A percentile compares a stretch with the other conserved stretches of the same genome.
phyloP scores from a whole-genome alignment of 805 yeast genomes.

The Candida silvatica region DNA sequence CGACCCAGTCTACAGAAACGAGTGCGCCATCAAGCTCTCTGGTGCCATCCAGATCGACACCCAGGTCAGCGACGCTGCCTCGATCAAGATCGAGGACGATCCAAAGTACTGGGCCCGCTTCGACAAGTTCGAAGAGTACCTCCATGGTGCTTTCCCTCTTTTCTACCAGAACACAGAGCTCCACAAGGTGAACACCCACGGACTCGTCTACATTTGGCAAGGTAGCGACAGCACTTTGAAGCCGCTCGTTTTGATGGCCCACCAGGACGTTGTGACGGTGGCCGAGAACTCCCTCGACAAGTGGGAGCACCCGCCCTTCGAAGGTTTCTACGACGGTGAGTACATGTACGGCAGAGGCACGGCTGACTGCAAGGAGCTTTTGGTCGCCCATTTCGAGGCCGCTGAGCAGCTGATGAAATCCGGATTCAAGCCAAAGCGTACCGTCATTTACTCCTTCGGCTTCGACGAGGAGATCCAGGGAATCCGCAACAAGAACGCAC shows the following conservation, averaged over 20 bases:
- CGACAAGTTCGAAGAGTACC: constrained; percentile 28
- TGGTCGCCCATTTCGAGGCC: constrained; percentile 31
- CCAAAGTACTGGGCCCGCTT: constrained; percentile 34
- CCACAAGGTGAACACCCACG: constrained; percentile 33
- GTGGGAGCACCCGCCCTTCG: constrained; percentile 32
- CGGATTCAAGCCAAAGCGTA: constrained; percentile 33
- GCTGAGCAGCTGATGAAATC: constrained; percentile 20
- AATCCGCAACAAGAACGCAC: constrained; percentile 20
- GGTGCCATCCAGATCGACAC: neutral
- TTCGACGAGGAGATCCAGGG: constrained; percentile 44
- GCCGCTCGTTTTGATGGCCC: constrained; percentile 40
- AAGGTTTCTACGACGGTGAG: constrained; percentile 29
- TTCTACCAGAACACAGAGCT: constrained; percentile 26
- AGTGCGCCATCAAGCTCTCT: neutral
- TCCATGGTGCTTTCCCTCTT: constrained; percentile 32
- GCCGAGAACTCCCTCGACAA: constrained; percentile 29
- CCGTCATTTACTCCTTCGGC: constrained; percentile 38
- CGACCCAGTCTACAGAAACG: neutral
- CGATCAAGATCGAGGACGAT: constrained; percentile 25
- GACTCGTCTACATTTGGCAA: constrained; percentile 35
- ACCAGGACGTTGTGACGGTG: constrained; percentile 46
- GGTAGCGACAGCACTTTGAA: constrained; percentile 30
- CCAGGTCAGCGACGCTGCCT: neutral
- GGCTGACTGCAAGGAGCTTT: constrained; percentile 34
- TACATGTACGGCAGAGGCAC: constrained; percentile 32